Evolutionary conservation across 176 grass and related monocot genomes (phyloP), one percentile per base, ranked within the genome.

Genomic region (Oryza glumipatula): DNA sequence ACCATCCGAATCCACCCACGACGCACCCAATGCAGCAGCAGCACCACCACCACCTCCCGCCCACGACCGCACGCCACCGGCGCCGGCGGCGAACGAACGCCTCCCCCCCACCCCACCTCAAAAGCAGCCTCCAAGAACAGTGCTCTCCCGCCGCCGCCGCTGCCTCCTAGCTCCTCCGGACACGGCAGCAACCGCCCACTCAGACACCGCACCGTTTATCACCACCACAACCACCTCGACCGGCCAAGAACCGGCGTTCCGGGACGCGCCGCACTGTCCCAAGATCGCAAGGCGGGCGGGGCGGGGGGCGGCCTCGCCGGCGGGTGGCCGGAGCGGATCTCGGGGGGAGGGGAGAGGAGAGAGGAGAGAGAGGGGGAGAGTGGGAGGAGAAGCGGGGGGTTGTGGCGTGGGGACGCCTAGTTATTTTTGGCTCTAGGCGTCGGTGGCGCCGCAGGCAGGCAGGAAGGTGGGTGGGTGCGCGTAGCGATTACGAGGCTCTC

Each of bases 391-490:
- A 65, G 11, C 17, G 26, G 39, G 26, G 39, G 48, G 65, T 17
- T 67, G 76, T 72, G 73, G 86, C 78, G 84, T 86, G 88, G 84
- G 88, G 84, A 49, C 88, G 88, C 80, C 21, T 68, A 86, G 88
- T 86, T 90, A 90, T 86, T 90, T 87, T 83, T 74, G 75, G 84
- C 45, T 67, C 82, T 30, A 49, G 63, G 80, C 84, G 84, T 90
- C 88, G 88, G 88, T 90, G 80, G 47, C 2, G 21, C 28, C 17
- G 7, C 43, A 19, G 64, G 38, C 11, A 35, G 5, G 4, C 0
- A 1, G 49, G 4, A 3, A 3, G 3, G 48, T 13, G 12, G 11
- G 48, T 2, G 26, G n/a, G 87, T 89, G 87, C 36, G 47, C 75
- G 69, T 88, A 88, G 76, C 76, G 58, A 70, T 36, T 33, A 30